Evolutionary conservation across 352 stramenopile genomes (phyloP), one percentile per base, ranked within the genome.

Genomic region (Phytophthora agathidicida): DNA sequence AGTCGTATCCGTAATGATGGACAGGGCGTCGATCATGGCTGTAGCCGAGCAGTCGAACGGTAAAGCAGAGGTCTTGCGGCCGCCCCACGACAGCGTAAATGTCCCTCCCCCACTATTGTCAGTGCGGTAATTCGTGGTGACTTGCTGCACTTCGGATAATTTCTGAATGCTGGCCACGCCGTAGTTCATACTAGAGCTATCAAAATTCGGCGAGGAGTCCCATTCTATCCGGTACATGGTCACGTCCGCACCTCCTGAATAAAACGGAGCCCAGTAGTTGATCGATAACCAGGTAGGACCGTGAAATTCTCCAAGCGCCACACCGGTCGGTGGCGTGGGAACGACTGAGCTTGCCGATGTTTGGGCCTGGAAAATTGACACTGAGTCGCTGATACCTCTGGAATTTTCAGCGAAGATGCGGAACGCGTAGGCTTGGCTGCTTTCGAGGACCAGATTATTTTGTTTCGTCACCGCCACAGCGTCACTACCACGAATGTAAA

Each of bases 221-320:
- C 93, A 97, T 68, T 98, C 92, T 11, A 98, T 77, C 31, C 85
- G 77, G 49, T 98, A 98, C 71, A 96, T 94, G 3, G 86, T 96
- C 35, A 99, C 83, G 8, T 68, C 55, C 0, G 89, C 77, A 4
- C 94, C 96, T 17, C 96, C 96, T 31, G 95, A 80, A 69, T 97
- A 96, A 10, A 80, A 64, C 1, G 93, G 90, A 3, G 86, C 67
- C 2, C 77, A 80, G 39, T 96, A 98, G 38, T 90, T 66, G 11
- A 98, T 70, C 0, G 76, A 89, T 7, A 98, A 56, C 71, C 75
- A 93, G 2, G 81, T 88, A 13, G 65, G 33, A 3, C 77, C 76
- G 44, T 93, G 89, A n/a, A 88, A 87, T 53, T 93, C 86, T 7
- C 89, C 90, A 0, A 97, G 67, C 0, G 74, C 62, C 0, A 97